Conservation (phyloP, 225 moss, liverwort and hornwort species). For the Sphagnum tenellum region DNA sequence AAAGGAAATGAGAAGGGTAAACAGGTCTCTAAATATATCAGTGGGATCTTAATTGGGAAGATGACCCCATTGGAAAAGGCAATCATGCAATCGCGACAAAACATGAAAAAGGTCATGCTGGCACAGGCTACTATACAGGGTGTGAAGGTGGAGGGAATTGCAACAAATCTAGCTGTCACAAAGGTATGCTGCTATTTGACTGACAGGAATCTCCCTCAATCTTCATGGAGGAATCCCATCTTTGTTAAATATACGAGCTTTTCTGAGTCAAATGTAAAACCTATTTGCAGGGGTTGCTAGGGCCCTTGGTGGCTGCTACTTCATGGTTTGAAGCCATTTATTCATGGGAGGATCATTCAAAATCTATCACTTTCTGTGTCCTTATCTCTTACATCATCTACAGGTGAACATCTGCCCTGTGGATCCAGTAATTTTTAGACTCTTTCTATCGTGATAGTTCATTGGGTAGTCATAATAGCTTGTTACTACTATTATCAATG, state of each 20-base stretch:
- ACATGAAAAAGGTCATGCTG: constrained; percentile 69
- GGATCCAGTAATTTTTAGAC: too few species aligned
- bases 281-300: constrained; percentile 57
- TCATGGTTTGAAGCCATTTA: constrained; percentile 57
- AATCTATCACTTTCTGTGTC: constrained; percentile 54
- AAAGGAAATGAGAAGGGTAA: constrained; percentile 27
- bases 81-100: constrained; percentile 73
- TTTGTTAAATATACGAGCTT: too few species aligned
- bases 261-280: background rate
- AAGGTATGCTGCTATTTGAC: constrained; percentile 33
- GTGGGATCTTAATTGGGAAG: constrained; percentile 84
- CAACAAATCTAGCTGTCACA: constrained; percentile 87
- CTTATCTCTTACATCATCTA: constrained; percentile 69
- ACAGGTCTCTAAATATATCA: constrained; percentile 57
- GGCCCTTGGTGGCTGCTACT: constrained; percentile 39
- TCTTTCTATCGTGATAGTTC: too few species aligned
- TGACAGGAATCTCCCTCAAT: too few species aligned
- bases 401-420: constrained; percentile 28
- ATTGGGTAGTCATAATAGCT: too few species aligned
- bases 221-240: too few species aligned
- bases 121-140: constrained; percentile 85
- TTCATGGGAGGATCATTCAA: constrained; percentile 74
- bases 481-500: too few species aligned
- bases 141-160: constrained; percentile 93
- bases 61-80: constrained; percentile 82